Evolutionary conservation across 495 filamentous ascomycete species (phyloP), one percentile per base, ranked within the genome.

Genomic region (Neurospora sp.): DNA sequence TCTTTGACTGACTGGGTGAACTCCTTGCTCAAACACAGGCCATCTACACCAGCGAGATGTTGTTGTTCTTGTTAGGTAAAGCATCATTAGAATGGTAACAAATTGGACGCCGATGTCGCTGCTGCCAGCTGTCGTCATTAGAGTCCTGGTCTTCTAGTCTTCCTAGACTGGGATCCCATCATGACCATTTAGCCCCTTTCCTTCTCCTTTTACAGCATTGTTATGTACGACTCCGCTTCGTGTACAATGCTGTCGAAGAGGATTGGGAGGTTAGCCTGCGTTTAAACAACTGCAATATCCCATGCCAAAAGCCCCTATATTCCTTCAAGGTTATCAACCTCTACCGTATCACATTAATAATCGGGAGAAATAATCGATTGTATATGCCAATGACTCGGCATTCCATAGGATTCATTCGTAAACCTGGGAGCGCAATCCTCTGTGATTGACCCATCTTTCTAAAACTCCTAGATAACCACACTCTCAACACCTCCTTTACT

Each of bases 401-500:
- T 14, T 12, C 11, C 23, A 10, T 27, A 9, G 11, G 5, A 66
- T 35, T 18, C 6, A 18, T 31, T 66, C 12, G 14, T 35, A 27
- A 35, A 18, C 27, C 27, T 18, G 5, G 35, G 14, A 35, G 27
- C 31, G 14, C 6, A 14, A 8, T 11, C 69, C 9, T 10, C 12
- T 20, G 69, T 39, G 37, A 20, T 14, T 23, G 27, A 20, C 44
- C 18, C 8, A 8, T 14, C 11, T 27, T 40, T n/a, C 12, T 0
- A 9, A 8, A 41, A 44, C 5, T n/a, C 27, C 40, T 71, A 71
- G 8, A 18, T 31, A n/a, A 40, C 4, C 35, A 59, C 42, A 3
- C 71, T 38, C 66, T 74, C 77, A 46, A 87, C 73, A 39, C 85
- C 79, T 5, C 85, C 84, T 73, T 84, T 87, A 76, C 89, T 92